phyloP scores from a whole-genome alignment of 139 green algal genomes.

The Edaphochlamys debaryana region DNA sequence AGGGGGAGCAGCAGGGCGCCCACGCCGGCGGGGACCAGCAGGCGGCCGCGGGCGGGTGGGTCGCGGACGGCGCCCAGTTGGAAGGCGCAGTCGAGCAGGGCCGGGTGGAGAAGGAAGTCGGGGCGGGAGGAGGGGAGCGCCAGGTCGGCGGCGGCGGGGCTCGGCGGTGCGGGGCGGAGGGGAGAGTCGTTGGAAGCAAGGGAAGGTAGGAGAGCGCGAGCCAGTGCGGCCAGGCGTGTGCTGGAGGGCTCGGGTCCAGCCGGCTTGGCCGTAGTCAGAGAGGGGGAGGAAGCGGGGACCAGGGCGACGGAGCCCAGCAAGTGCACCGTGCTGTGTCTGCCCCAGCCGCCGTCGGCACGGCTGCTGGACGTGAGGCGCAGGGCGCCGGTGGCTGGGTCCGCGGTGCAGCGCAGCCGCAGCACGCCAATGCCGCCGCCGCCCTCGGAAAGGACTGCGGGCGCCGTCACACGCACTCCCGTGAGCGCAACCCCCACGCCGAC shows the following conservation, averaged over 20 bases:
- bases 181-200: not conserved
- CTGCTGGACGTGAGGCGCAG: slow-evolving; percentile 8
- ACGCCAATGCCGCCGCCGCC: not conserved
- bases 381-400: not conserved
- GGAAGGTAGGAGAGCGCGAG: not conserved
- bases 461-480: slow-evolving; percentile 36
- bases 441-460: slow-evolving; percentile 43
- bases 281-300: not conserved
- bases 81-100: slow-evolving; percentile 67
- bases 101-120: slow-evolving; percentile 52
- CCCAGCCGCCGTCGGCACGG: not conserved
- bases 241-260: not conserved
- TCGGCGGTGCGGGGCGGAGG: too few species aligned
- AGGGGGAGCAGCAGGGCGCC: slow-evolving; percentile 20
- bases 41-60: slow-evolving; percentile 1
- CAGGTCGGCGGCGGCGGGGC: slow-evolving; percentile 9
- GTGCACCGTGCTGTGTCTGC: not conserved
- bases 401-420: not conserved
- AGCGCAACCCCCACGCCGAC: slow-evolving; percentile 33
- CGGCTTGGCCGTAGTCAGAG: too few species aligned
- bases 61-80: slow-evolving; percentile 66
- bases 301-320: not conserved
- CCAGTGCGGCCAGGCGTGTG: not conserved
- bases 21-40: slow-evolving; percentile 7
- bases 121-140: slow-evolving; percentile 11